These are phyloP conservation scores for Cyclotella baltica DNA, from an alignment of 108 stramenopile genomes.

Conservation along the genomic window DNA sequence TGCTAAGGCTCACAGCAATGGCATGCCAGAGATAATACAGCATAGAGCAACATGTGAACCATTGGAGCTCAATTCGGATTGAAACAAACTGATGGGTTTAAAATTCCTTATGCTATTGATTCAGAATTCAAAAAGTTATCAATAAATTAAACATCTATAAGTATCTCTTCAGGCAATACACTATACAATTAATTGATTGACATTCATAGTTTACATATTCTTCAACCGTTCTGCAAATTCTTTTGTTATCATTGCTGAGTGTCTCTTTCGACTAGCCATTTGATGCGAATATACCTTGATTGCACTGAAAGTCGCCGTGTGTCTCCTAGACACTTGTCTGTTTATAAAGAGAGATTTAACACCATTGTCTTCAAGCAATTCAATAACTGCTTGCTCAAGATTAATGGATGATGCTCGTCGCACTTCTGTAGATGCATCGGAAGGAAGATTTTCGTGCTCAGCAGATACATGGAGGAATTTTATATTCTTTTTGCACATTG, in stretches of 20 bases:
- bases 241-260: slow-evolving; percentile 1
- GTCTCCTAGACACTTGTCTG: slow-evolving; percentile 7
- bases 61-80: too few species aligned
- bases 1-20: too few species aligned
- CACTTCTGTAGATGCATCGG: slow-evolving; percentile 4
- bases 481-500: slow-evolving; percentile 35
- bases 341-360: neutral
- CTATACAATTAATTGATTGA: too few species aligned
- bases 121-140: too few species aligned
- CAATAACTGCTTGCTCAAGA: slow-evolving; percentile 10
- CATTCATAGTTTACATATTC: too few species aligned
- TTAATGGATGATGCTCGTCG: slow-evolving; percentile 20
- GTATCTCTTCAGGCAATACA: too few species aligned
- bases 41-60: too few species aligned
- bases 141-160: too few species aligned
- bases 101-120: too few species aligned
- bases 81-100: too few species aligned
- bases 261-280: neutral
- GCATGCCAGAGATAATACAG: too few species aligned
- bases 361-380: slow-evolving; percentile 12
- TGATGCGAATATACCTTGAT: neutral
- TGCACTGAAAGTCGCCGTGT: neutral
- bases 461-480: slow-evolving; percentile 34
- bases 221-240: slow-evolving; percentile 3
- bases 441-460: slow-evolving; percentile 26